Base-by-base conservation (phyloP, 495 filamentous ascomycete genomes). In the Penicillium odoratum region DNA sequence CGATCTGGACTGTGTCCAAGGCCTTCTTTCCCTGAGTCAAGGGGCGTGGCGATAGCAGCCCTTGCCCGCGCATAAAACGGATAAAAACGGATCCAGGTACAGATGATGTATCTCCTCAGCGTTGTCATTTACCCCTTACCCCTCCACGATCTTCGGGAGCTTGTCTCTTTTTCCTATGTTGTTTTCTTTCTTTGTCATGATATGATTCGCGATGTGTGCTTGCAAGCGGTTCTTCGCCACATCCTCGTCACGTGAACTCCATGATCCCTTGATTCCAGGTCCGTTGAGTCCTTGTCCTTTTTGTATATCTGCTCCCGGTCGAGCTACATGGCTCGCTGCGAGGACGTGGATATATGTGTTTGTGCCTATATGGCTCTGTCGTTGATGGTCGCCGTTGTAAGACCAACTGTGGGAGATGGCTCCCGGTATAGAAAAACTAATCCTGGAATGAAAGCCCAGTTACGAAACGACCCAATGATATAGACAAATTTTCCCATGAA, bases 1-100 rank as follows among this genome's bases (percentile, higher is more conserved):
- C 58, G 89, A 93, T 63, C 73, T 91, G 64, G 90, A 92, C 68
- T 91, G 88, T 57, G 83, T 93, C 29, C 89, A 91, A 55, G 87
- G 87, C 31, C 71, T 96, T 52, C 68, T 96, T 48, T 89, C 86
- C 28, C 74, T 96, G 53, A 92, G 85, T 57, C 80, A 86, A 67
- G 85, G 84, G 43, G 82, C 80, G 58, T 86, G 84, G 84, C 69
- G 74, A 62, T 86, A 63, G 36, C 26, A 7, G 31, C n/a, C 29
- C 15, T 11, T 26, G 21, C 38, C 25, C 36, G 33, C 46, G 15
- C 16, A 60, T 36, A 50, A 53, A 31, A 28, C 10, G 45, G 25
- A 11, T 38, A 5, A 40, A 40, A 40, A 40, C 15, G 38, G 38
- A 15, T 40, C 38, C 38, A 40, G 38, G 38, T 40, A 40, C 18